Evolutionary conservation across 129 eudicot genomes (phyloP).

Genomic region (Centrapalus pauciflorus): DNA sequence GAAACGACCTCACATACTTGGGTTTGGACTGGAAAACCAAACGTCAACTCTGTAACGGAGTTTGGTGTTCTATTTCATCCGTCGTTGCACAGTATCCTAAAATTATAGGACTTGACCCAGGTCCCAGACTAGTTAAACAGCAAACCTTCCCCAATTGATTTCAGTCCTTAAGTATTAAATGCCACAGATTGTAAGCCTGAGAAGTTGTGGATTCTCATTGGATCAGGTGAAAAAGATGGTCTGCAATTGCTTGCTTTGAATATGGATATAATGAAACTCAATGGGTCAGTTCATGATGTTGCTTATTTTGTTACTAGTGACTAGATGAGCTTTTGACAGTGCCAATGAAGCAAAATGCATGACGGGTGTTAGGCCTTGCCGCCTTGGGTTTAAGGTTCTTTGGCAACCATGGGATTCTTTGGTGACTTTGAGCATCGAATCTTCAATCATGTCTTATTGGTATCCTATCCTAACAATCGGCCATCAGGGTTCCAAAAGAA

Average conservation of each 20-base stretch:
- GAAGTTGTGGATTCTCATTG: slow-evolving; percentile 57
- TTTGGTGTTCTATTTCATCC: slow-evolving; percentile 59
- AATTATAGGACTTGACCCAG: slow-evolving; percentile 66
- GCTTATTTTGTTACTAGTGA: no score
- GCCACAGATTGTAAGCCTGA: slow-evolving; percentile 82
- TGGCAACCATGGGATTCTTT: no score
- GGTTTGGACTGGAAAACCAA: slow-evolving; percentile 74
- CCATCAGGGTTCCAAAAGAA: no score
- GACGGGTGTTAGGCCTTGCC: no score
- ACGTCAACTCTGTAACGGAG: slow-evolving; percentile 51
- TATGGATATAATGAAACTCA: slow-evolving; percentile 72
- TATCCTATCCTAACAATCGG: no score
- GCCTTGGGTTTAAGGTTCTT: no score
- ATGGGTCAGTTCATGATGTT: no score
- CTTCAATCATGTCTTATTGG: no score
- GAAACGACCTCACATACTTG: slow-evolving; percentile 87
- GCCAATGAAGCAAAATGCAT: no score
- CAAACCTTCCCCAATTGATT: slow-evolving; percentile 41
- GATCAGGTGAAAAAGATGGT: slow-evolving; percentile 71
- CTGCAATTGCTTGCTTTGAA: slow-evolving; percentile 90
- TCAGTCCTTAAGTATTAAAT: slow-evolving; percentile 64
- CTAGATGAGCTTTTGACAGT: no score
- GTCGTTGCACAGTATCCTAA: slow-evolving; percentile 91
- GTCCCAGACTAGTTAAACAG: slow-evolving; percentile 47
- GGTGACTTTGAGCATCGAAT: no score